These are phyloP conservation scores for Fusarium beomiforme DNA, from an alignment of 2,329 filamentous ascomycete species.

Conservation along the genomic window DNA sequence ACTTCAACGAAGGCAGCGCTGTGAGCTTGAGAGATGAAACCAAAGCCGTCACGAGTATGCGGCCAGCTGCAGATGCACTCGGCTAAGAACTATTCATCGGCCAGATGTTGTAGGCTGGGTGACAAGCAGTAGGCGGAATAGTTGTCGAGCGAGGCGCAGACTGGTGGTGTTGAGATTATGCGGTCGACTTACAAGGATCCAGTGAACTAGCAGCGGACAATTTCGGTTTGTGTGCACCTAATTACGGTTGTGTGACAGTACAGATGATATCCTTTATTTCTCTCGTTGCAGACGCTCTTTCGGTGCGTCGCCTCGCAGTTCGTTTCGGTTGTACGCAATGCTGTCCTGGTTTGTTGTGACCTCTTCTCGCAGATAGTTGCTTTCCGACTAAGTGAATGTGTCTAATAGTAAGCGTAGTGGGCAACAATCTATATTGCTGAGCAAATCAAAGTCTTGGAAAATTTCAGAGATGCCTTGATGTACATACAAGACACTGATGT, in stretches of 20 bases:
- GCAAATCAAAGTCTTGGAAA: slow-evolving; percentile 5
- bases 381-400: slow-evolving; percentile 9
- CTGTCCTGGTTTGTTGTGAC: background rate
- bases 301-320: slow-evolving; percentile 27
- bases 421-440: slow-evolving; percentile 8
- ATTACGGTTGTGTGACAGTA: slow-evolving; percentile 22
- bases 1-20: background rate
- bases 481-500: slow-evolving; percentile 13
- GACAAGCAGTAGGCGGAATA: slow-evolving; percentile 13
- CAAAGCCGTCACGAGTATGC: slow-evolving; percentile 37
- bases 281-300: background rate
- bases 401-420: slow-evolving; percentile 1
- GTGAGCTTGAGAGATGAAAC: slow-evolving; percentile 13
- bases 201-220: slow-evolving; percentile 16
- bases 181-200: slow-evolving; percentile 41
- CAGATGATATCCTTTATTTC: slow-evolving; percentile 11
- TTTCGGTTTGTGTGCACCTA: slow-evolving; percentile 29
- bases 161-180: slow-evolving; percentile 16
- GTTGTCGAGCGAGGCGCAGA: slow-evolving; percentile 7
- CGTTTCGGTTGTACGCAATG: slow-evolving; percentile 22
- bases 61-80: slow-evolving; percentile 42
- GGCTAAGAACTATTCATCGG: slow-evolving; percentile 35
- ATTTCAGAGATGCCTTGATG: slow-evolving; percentile 11
- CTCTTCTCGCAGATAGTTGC: slow-evolving; percentile 17
- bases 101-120: slow-evolving; percentile 31